These are phyloP conservation scores for Fistulinella prunicolor DNA, from an alignment of 768 basidiomycete species.

Conservation along the genomic window DNA sequence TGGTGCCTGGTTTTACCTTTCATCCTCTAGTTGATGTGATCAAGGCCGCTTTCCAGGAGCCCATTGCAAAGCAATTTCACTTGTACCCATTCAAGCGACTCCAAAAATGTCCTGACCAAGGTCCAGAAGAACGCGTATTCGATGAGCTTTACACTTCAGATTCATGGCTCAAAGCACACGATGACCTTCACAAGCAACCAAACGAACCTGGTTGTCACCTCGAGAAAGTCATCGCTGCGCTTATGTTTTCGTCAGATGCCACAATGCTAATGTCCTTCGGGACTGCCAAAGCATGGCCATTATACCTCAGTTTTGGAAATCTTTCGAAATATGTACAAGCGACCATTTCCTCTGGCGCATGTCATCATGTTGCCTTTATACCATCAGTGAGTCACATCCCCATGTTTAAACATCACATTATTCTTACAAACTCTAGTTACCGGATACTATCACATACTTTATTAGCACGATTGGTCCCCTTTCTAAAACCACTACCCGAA, in stretches of 20 bases:
- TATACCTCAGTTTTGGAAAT: neutral
- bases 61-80: neutral
- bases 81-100: neutral
- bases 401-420: no score
- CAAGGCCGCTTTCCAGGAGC: neutral
- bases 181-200: neutral
- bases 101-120: neutral
- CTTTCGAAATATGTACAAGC: neutral
- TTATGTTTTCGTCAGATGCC: neutral
- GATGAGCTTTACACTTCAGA: neutral
- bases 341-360: neutral
- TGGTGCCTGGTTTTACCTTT: neutral
- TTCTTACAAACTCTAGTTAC: no score
- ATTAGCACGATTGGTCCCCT: no score
- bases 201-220: neutral
- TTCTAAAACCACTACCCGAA: no score
- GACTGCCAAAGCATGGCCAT: neutral
- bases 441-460: no score
- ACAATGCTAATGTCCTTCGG: neutral
- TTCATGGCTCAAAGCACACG: neutral
- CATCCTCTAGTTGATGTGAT: no score
- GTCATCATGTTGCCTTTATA: neutral
- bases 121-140: neutral
- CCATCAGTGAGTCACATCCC: no score
- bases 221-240: neutral